Percentiles rank a stretch among this genome's conserved stretches.
Evolutionary conservation across 2,329 filamentous ascomycete genomes (phyloP).

Genomic region (Penicillium sp.): DNA sequence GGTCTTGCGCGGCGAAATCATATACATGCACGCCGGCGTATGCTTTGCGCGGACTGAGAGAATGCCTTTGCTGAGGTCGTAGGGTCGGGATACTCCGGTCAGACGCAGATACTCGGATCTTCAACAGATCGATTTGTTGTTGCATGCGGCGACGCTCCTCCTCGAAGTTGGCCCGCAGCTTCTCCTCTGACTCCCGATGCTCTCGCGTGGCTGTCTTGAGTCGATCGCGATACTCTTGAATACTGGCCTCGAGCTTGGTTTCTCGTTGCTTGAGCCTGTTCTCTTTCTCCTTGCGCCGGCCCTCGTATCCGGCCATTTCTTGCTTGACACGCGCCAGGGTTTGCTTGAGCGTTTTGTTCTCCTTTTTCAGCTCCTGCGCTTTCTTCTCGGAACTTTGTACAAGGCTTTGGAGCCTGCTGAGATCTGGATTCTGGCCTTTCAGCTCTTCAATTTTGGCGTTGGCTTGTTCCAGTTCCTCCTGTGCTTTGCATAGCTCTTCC

Average conservation of each 20-base stretch:
- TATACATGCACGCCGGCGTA: conserved; percentile 33
- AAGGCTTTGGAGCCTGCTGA: conserved; percentile 38
- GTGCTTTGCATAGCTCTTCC: conserved; percentile 35
- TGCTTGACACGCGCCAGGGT: conserved; percentile 45
- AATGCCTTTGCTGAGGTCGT: conserved; percentile 22
- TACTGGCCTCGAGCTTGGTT: conserved; percentile 40
- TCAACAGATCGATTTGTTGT: conserved; percentile 42
- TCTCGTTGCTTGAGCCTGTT: conserved; percentile 44
- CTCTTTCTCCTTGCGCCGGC: conserved; percentile 46
- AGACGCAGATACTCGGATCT: conserved; percentile 32
- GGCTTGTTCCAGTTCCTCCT: conserved; percentile 39
- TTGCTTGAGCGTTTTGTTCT: conserved; percentile 45
- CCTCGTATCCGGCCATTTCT: conserved; percentile 25
- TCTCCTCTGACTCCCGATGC: conserved; percentile 40
- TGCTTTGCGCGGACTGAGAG: conserved; percentile 33
- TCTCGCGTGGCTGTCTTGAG: conserved; percentile 39
- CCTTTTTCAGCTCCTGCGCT: conserved; percentile 43
- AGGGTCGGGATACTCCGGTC: conserved; percentile 29
- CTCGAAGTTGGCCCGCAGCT: conserved; percentile 35
- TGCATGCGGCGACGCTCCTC: conserved; percentile 44
- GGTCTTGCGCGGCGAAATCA: conserved; percentile 28
- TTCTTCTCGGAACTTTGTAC: conserved; percentile 45
- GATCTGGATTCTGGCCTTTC: conserved; percentile 34
- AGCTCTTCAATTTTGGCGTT: conserved; percentile 39
- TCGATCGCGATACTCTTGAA: conserved; percentile 45